Percentiles rank a stretch among this genome's conserved stretches.
Evolutionary conservation across 768 basidiomycete species (phyloP).

Genomic region (Lactarius trivialis): DNA sequence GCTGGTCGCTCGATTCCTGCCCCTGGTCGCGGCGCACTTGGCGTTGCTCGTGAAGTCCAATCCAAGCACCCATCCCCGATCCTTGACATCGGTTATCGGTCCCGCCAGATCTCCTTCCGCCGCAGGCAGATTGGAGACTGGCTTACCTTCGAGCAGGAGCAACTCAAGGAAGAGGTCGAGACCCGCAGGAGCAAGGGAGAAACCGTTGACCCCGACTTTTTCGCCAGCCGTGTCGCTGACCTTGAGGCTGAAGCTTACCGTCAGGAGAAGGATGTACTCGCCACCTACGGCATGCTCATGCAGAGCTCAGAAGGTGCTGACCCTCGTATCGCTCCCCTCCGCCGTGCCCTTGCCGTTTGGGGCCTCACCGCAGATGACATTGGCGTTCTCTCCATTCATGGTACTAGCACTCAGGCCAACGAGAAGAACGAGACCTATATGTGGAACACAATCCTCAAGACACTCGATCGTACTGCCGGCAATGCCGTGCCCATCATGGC

Average conservation of each 20-base stretch:
- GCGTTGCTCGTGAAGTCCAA: conserved; percentile 79
- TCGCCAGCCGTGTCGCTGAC: conserved; percentile 69
- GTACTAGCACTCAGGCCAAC: conserved; percentile 82
- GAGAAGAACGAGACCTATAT: conserved; percentile 98
- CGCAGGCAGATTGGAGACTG: conserved; percentile 92
- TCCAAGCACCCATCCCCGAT: conserved; percentile 73
- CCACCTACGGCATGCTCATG: conserved; percentile 86
- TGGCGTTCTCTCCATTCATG: conserved; percentile 84
- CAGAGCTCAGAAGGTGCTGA: conserved; percentile 56
- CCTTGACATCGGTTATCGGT: conserved; percentile 81
- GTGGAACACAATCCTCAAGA: conserved; percentile 92
- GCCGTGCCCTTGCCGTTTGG: conserved; percentile 96
- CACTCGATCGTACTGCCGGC: conserved; percentile 81
- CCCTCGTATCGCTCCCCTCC: conserved; percentile 81
- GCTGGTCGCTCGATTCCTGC: conserved; percentile 97
- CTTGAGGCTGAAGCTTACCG: conserved; percentile 86
- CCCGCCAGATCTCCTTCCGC: conserved; percentile 92
- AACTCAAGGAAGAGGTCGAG: conserved; percentile 75
- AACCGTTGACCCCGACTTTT: conserved; percentile 54
- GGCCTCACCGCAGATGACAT: conserved; percentile 90
- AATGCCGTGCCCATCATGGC: conserved; percentile 98
- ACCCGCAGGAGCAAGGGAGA: conserved; percentile 49
- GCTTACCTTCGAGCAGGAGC: conserved; percentile 81
- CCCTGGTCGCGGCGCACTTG: conserved; percentile 88
- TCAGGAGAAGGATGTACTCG: conserved; percentile 91